Base-by-base conservation (phyloP, 352 stramenopile species). In the Thalassiosira delicatula region DNA sequence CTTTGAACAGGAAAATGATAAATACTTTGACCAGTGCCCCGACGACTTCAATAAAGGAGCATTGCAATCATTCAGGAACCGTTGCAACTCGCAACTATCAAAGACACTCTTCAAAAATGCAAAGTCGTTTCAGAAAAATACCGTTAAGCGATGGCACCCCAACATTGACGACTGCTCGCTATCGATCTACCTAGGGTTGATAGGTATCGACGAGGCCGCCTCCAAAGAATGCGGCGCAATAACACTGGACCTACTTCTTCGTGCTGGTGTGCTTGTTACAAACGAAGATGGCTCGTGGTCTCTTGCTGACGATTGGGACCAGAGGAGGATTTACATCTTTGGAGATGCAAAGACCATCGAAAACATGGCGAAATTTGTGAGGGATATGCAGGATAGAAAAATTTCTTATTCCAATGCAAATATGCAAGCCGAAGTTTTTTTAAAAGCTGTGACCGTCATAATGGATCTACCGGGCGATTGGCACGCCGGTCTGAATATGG, bases 131-230 rank as follows among this genome's bases (percentile, higher is more conserved):
- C 62, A 70, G 25, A 9, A 11, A 0, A 59, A 32, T 59, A 37
- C 40, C 2, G 62, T 70, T 8, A 33, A 33, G 29, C 9, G 42
- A 59, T 70, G 62, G 62, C 56, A 70, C 25, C 62, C 62, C 3
- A 23, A 70, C 25, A 14, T 21, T 7, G 40, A 59, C 17, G 40
- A n/a, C n/a, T n/a, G n/a, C n/a, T n/a, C 62, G 1, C 14, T 57
- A 29, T 59, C 62, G 23, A 57, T 30, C 42, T 57, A 57, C 8
- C 35, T 70, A 23, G 62, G 62, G 3, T 8, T 70, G 1, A 42
- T 70, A 23, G 62, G 37, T 1, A 70, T 70, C 5, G 40, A 70
- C 25, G 62, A 70, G 27, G 8, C 35, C 21, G 25, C 19, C 23
- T 56, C 62, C 1, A 59, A 35, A 11, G 37, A 35, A 25, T n/a